phyloP scores from a whole-genome alignment of 352 stramenopile genomes.

The Phytopythium aichiense region DNA sequence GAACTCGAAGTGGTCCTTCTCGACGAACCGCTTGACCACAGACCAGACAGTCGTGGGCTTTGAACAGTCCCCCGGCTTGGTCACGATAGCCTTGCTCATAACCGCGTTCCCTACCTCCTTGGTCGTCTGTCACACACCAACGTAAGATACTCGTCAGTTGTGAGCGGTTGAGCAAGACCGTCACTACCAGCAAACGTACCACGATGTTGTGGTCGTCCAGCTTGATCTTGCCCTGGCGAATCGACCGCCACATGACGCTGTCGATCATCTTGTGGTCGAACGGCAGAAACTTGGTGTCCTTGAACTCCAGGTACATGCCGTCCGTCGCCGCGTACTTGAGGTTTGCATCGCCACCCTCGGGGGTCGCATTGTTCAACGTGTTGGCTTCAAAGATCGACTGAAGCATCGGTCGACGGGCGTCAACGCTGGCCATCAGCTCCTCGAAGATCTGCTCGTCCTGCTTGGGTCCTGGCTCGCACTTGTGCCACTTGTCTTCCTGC shows the following conservation, averaged over 20 bases:
- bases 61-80: background rate
- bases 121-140: constrained; percentile 7
- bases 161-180: background rate
- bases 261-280: constrained; percentile 26
- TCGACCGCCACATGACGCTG: constrained; percentile 27
- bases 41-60: constrained; percentile 15
- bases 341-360: constrained; percentile 11
- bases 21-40: constrained; percentile 22
- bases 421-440: constrained; percentile 15
- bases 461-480: background rate
- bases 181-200: background rate
- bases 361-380: constrained; percentile 14
- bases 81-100: constrained; percentile 14
- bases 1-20: constrained; percentile 12
- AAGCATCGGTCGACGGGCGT: constrained; percentile 14
- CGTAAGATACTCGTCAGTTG: background rate
- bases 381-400: constrained; percentile 13
- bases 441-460: constrained; percentile 23
- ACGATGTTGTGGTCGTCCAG: constrained; percentile 15
- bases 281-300: constrained; percentile 32
- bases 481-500: constrained; percentile 14
- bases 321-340: constrained; percentile 20
- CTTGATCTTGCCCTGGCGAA: constrained; percentile 22
- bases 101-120: constrained; percentile 13
- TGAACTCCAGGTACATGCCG: constrained; percentile 29